phyloP scores from a whole-genome alignment of 2,329 filamentous ascomycete genomes.

The Aspergillus ochraceus region DNA sequence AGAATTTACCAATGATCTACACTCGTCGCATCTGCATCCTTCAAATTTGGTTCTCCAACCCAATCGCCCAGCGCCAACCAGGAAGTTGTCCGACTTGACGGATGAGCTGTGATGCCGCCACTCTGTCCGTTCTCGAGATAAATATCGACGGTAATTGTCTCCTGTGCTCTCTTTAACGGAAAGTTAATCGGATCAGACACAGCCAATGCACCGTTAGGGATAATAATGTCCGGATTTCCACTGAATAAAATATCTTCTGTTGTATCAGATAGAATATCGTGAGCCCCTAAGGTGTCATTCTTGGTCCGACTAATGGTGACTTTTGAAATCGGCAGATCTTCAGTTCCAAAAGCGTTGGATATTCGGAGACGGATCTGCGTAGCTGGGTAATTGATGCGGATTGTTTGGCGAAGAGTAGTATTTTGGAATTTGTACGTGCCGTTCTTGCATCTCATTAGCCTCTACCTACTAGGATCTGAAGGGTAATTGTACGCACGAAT shows the following conservation, averaged over 20 bases:
- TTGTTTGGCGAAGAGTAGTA: slow-evolving; percentile 65
- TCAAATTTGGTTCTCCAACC: slow-evolving; percentile 51
- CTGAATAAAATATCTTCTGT: slow-evolving; percentile 60
- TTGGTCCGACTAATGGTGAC: slow-evolving; percentile 59
- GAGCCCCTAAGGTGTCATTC: slow-evolving; percentile 45
- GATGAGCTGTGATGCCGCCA: slow-evolving; percentile 63
- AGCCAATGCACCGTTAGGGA: slow-evolving; percentile 57
- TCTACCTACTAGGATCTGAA: no score
- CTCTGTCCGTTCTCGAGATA: slow-evolving; percentile 60
- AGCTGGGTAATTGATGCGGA: slow-evolving; percentile 59
- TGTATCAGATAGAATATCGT: slow-evolving; percentile 54
- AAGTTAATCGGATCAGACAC: slow-evolving; percentile 65
- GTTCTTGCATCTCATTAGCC: no score
- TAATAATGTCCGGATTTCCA: slow-evolving; percentile 50
- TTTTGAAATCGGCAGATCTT: slow-evolving; percentile 59
- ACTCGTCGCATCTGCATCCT: slow-evolving; percentile 34
- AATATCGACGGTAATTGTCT: slow-evolving; percentile 58
- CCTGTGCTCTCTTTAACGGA: slow-evolving; percentile 46
- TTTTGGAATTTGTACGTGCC: slow-evolving; percentile 58
- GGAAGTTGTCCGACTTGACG: slow-evolving; percentile 63
- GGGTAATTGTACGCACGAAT: slow-evolving; percentile 56
- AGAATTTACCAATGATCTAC: slow-evolving; percentile 45
- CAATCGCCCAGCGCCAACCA: slow-evolving; percentile 61
- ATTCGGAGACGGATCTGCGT: slow-evolving; percentile 61
- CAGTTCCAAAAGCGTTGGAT: slow-evolving; percentile 65